Evolutionary conservation across 2,329 filamentous ascomycete genomes (phyloP).

Genomic region (Xylaria sp.): DNA sequence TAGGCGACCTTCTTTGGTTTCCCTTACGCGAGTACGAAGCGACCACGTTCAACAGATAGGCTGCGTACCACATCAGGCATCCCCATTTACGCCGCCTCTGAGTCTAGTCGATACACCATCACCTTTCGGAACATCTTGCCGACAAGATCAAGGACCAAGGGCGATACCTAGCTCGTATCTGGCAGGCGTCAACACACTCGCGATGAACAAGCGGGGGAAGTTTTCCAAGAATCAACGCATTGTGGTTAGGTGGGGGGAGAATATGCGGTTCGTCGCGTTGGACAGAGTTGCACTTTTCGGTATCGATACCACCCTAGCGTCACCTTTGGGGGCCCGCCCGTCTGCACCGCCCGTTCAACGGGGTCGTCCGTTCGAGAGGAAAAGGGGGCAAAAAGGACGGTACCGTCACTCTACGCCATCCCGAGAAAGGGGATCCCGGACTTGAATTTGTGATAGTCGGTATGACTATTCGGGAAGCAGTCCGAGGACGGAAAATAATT

Average conservation of each 20-base stretch:
- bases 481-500: not conserved
- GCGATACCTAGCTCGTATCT: not conserved
- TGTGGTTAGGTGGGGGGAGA: constrained; percentile 39
- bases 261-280: constrained; percentile 53
- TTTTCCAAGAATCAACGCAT: not conserved
- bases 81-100: not conserved
- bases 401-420: constrained; percentile 23
- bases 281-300: constrained; percentile 51
- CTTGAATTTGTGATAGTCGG: constrained; percentile 10
- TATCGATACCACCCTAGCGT: constrained; percentile 11
- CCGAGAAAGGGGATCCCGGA: constrained; percentile 27
- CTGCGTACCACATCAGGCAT: not conserved
- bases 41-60: not conserved
- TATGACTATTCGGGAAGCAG: constrained; percentile 61
- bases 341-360: not conserved
- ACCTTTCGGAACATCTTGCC: not conserved
- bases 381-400: not conserved
- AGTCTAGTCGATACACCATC: not conserved
- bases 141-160: not conserved
- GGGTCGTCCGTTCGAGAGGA: not conserved
- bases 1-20: no score
- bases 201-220: not conserved
- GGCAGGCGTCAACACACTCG: not conserved
- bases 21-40: not conserved
- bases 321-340: not conserved